Conservation (phyloP, 2,329 filamentous ascomycete species). For the Fusarium incarnatum region DNA sequence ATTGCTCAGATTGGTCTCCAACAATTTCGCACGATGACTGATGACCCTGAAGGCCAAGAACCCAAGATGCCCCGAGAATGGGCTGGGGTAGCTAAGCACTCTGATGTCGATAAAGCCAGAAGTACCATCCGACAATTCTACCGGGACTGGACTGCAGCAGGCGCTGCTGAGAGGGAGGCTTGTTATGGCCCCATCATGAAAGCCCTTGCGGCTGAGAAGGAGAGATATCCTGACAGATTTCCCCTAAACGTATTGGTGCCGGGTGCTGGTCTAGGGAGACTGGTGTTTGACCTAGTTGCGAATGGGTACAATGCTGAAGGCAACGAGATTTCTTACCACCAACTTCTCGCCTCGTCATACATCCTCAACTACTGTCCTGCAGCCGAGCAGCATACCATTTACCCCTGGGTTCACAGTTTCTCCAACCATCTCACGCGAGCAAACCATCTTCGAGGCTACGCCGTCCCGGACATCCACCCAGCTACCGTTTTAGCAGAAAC, state of each 20-base stretch:
- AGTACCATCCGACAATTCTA: slow-evolving; percentile 95
- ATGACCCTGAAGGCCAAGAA: slow-evolving; percentile 53
- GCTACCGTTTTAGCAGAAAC: slow-evolving; percentile 61
- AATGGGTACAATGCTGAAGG: slow-evolving; percentile 82
- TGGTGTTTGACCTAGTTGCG: slow-evolving; percentile 87
- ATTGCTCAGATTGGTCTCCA: slow-evolving; percentile 78
- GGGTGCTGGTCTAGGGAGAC: slow-evolving; percentile 86
- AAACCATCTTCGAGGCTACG: slow-evolving; percentile 79
- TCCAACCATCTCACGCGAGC: slow-evolving; percentile 82
- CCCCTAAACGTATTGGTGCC: slow-evolving; percentile 81
- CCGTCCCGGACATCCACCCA: slow-evolving; percentile 85
- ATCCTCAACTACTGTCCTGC: slow-evolving; percentile 75
- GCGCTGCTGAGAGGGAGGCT: slow-evolving; percentile 76
- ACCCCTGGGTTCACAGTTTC: slow-evolving; percentile 88
- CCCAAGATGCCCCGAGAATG: slow-evolving; percentile 70
- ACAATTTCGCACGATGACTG: slow-evolving; percentile 69
- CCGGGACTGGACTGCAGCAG: slow-evolving; percentile 90
- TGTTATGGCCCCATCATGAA: slow-evolving; percentile 80
- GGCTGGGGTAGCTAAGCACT: slow-evolving; percentile 75
- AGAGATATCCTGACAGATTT: slow-evolving; percentile 47
- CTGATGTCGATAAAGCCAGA: slow-evolving; percentile 89
- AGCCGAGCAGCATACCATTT: slow-evolving; percentile 76
- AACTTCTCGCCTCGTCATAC: slow-evolving; percentile 86
- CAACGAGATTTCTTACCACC: slow-evolving; percentile 97
- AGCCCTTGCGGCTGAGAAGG: slow-evolving; percentile 67